Base-by-base conservation (phyloP, 2,329 filamentous ascomycete genomes). In the Xylaria digitata region DNA sequence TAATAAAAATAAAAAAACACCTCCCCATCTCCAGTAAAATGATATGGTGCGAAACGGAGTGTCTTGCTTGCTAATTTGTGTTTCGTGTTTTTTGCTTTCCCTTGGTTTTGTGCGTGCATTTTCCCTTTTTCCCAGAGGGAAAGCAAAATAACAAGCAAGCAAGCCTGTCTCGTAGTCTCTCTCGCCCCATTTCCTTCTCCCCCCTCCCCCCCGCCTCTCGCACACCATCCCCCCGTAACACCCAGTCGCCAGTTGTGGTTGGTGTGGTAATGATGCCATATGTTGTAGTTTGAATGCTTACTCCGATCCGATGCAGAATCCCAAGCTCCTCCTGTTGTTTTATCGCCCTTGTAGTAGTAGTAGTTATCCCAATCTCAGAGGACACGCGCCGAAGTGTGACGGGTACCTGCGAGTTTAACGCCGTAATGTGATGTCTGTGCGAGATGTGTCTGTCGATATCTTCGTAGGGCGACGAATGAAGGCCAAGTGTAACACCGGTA, bases 221-320 rank as follows among this genome's bases (percentile, higher is more conserved):
- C 37, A 13, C 37, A 5, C 11, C 37, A 26, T 40, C 11, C 6
- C 15, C 26, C n/a, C n/a, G 46, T 55, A 32, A 40, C 37, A 40
- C 43, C 49, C 26, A 46, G 45, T 34, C 23, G 32, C 49, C 43
- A 17, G 19, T 60, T 26, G 42, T 54, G 42, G 34, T 21, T 63
- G 43, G 42, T 57, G 42, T 65, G 57, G 61, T 55, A 48, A 61
- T 52, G 59, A 63, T 54, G 53, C 65, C 60, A 30, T 46, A 21
- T 57, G 61, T 61, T 43, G 55, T 55, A 61, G 52, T 55, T 55
- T 30, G 54, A 68, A 72, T 69, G 68, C 63, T 65, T 61, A 69
- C 71, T 72, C 71, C 70, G 57, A 30, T 60, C 71, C 66, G 40
- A 72, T 72, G 71, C 71, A 72, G 63, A 64, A 56, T 63, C 43